Percentiles rank a stretch among this genome's conserved stretches.
phyloP scores from a whole-genome alignment of 202 grass and related monocot genomes.

The Eragrostis tef region DNA sequence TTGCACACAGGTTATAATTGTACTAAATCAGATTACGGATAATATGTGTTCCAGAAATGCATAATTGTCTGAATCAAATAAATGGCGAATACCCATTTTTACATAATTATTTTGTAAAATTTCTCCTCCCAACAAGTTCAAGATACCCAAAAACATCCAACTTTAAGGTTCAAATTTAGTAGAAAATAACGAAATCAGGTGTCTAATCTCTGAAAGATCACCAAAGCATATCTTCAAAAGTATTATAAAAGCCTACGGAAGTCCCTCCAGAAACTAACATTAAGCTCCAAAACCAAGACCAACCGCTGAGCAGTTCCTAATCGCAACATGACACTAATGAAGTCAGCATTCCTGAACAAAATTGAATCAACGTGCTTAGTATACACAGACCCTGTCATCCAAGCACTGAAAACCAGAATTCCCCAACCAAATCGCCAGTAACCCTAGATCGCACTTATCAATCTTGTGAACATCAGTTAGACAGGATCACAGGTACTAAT shows the following conservation, averaged over 20 bases:
- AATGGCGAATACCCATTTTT: background rate
- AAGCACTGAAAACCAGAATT: slow-evolving; percentile 11
- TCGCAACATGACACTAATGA: background rate
- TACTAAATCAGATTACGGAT: background rate
- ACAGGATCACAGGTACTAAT: slow-evolving; percentile 7
- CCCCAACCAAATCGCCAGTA: background rate
- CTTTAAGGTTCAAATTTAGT: background rate
- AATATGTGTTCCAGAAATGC: slow-evolving; percentile 33
- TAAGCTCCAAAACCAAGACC: slow-evolving; percentile 21
- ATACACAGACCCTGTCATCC: background rate
- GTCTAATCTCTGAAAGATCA: background rate
- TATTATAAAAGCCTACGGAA: slow-evolving; percentile 7
- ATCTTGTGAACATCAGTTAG: slow-evolving; percentile 25
- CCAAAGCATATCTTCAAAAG: background rate
- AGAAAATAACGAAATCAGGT: slow-evolving; percentile 20
- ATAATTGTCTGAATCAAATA: background rate
- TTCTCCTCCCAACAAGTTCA: background rate
- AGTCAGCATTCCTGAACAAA: background rate
- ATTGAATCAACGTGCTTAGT: background rate
- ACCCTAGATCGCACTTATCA: background rate
- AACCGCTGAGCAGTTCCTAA: background rate
- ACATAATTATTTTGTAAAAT: background rate
- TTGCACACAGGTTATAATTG: background rate
- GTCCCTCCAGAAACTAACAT: background rate
- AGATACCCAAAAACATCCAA: background rate